Evolutionary conservation across 2,329 filamentous ascomycete genomes (phyloP).

Genomic region (Cryphonectria japonica): DNA sequence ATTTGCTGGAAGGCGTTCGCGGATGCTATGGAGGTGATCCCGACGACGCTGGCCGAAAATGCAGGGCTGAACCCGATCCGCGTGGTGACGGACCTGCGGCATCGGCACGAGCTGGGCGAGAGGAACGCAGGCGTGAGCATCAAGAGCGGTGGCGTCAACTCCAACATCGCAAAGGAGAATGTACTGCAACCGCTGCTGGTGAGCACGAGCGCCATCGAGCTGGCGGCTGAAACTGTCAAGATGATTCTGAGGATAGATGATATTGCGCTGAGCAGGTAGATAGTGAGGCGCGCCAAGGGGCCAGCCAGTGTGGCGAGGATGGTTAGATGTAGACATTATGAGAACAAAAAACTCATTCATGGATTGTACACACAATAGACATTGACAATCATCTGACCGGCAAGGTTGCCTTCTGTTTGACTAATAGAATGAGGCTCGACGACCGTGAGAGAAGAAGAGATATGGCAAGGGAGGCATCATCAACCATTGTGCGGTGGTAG

Average conservation of each 20-base stretch:
- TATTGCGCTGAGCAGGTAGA: conserved; percentile 65
- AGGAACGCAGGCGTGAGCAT: conserved; percentile 97
- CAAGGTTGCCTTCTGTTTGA: not conserved
- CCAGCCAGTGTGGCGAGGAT: not conserved
- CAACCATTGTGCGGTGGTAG: not conserved
- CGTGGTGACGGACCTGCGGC: conserved; percentile 93
- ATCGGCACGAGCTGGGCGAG: conserved; percentile 93
- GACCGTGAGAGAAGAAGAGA: not conserved
- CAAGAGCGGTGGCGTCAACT: conserved; percentile 95
- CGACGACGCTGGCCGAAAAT: conserved; percentile 95
- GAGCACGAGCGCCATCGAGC: conserved; percentile 94
- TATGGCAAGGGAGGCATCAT: not conserved
- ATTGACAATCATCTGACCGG: not conserved
- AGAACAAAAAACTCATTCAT: conserved; percentile 10
- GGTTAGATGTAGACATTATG: conserved; percentile 4
- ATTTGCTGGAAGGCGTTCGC: conserved; percentile 99
- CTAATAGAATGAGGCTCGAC: not conserved
- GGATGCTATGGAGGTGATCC: conserved; percentile 95
- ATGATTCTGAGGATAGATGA: conserved; percentile 77
- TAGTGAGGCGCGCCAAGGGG: not conserved
- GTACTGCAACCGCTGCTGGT: conserved; percentile 95
- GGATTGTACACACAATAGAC: conserved; percentile 5
- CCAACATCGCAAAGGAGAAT: conserved; percentile 95
- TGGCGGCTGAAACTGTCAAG: conserved; percentile 98
- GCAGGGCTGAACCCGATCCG: conserved; percentile 98